phyloP scores from a whole-genome alignment of 2,329 filamentous ascomycete species.

The Calonectria pteridis region DNA sequence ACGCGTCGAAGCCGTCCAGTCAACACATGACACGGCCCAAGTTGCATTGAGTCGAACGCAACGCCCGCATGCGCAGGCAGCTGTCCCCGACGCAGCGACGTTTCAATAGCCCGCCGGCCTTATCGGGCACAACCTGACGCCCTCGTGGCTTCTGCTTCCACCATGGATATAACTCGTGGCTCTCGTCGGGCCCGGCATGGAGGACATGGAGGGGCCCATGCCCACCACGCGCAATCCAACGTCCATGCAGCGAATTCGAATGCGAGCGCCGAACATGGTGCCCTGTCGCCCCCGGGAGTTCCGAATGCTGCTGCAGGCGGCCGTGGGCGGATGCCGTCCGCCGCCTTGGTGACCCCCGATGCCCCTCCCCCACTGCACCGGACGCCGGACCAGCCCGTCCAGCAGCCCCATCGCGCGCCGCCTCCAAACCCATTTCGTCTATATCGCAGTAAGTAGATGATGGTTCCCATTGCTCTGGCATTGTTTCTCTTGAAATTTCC shows the following conservation, averaged over 20 bases:
- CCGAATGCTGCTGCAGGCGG: slow-evolving; percentile 33
- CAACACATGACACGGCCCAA: neutral
- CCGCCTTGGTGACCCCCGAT: slow-evolving; percentile 41
- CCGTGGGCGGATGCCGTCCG: slow-evolving; percentile 34
- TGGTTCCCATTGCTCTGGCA: neutral
- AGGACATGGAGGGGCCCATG: slow-evolving; percentile 45
- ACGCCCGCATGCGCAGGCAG: neutral
- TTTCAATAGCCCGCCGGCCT: neutral
- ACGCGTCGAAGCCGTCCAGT: neutral
- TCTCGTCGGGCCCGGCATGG: slow-evolving; percentile 48
- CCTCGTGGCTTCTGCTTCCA: slow-evolving; percentile 8
- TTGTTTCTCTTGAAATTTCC: neutral
- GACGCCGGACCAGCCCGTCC: slow-evolving; percentile 45
- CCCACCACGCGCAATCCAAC: slow-evolving; percentile 26
- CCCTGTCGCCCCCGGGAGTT: slow-evolving; percentile 18
- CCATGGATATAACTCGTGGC: slow-evolving; percentile 48
- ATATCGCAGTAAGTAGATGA: slow-evolving; percentile 50
- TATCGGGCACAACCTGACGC: neutral
- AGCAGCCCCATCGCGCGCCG: slow-evolving; percentile 43
- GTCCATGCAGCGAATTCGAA: slow-evolving; percentile 10
- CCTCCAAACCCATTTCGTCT: slow-evolving; percentile 53
- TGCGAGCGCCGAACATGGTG: slow-evolving; percentile 13
- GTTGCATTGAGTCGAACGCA: neutral
- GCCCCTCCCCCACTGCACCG: slow-evolving; percentile 38
- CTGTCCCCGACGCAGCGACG: slow-evolving; percentile 4